Base-by-base conservation (phyloP, 2,329 filamentous ascomycete genomes). In the Diplocarpon rosae region DNA sequence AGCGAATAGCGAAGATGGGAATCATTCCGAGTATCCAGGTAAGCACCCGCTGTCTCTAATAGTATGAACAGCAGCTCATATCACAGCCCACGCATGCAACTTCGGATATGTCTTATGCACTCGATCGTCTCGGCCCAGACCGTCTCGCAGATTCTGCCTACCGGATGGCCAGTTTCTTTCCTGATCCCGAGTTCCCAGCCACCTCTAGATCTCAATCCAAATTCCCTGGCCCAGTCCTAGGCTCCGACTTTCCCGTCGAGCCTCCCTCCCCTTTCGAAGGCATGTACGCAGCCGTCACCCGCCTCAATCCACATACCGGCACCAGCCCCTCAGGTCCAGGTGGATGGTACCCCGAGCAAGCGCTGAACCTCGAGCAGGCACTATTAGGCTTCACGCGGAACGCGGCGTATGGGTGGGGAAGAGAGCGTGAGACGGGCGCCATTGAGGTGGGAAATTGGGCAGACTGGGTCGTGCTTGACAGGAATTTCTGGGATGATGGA, bases 241-340 rank as follows among this genome's bases (percentile, higher is more conserved):
- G 81, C 2, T 82, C 77, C 39, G 81, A 85, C 55, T 85, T 85
- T 53, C 81, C 81, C 31, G 80, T 85, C 7, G 80, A 85, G 58
- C 80, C 80, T 2, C 72, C 79, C 0, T 73, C 76, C 53, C 76
- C 80, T 1, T 80, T 83, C 51, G 72, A 79, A 44, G 81, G 80
- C 14, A 76, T 85, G 32, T 85, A 82, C 53, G 80, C 80, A 3
- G 81, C 81, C 2, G 69, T 82, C 1, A 71, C 78, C 11, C 67
- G 81, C 44, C 71, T 70, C 34, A 77, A 66, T 48, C 80, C 80
- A 1, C 67, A 67, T 37, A 77, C 76, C 0, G 74, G 72, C 0
- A 64, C 63, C 1, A 71, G 72, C 14, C 61, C 67, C 6, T 70
- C 69, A n/a, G 64, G 65, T 5, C 59, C 67, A 2, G 50, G 49